Evolutionary conservation across 768 basidiomycete species (phyloP).

Genomic region (Boletus vinaceobasis): DNA sequence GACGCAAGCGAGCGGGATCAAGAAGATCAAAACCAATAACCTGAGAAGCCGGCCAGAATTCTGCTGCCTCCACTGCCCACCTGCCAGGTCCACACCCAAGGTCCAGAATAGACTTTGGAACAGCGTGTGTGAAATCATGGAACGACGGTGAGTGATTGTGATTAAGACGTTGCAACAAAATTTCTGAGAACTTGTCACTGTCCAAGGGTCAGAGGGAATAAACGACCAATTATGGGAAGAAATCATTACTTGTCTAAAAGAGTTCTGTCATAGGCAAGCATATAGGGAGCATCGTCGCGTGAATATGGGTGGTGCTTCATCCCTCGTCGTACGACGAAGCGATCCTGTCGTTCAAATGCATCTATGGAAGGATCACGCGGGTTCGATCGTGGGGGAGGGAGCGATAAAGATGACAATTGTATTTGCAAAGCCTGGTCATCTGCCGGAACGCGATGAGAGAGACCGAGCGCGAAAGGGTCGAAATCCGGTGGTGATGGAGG

Average conservation of each 20-base stretch:
- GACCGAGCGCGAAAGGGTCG: slow-evolving; percentile 5
- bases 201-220: slow-evolving; percentile 7
- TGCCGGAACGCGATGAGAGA: background rate
- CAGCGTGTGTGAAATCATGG: slow-evolving; percentile 44
- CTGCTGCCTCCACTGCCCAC: slow-evolving; percentile 65
- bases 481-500: background rate
- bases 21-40: slow-evolving; percentile 70
- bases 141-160: slow-evolving; percentile 58
- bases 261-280: slow-evolving; percentile 62
- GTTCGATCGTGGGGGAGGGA: background rate
- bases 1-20: slow-evolving; percentile 28
- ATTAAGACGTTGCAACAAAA: slow-evolving; percentile 53
- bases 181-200: slow-evolving; percentile 61
- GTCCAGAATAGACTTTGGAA: slow-evolving; percentile 60
- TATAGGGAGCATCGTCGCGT: slow-evolving; percentile 49
- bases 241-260: slow-evolving; percentile 54
- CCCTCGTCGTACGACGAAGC: slow-evolving; percentile 24
- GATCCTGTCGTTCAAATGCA: slow-evolving; percentile 23
- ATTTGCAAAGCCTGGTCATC: background rate
- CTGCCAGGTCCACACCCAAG: slow-evolving; percentile 72
- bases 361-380: slow-evolving; percentile 10
- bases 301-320: slow-evolving; percentile 58
- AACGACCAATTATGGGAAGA: background rate
- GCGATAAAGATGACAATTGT: background rate
- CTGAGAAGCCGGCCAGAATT: slow-evolving; percentile 54